phyloP scores from a whole-genome alignment of 2,329 filamentous ascomycete species.

The Fusarium verrucosum region DNA sequence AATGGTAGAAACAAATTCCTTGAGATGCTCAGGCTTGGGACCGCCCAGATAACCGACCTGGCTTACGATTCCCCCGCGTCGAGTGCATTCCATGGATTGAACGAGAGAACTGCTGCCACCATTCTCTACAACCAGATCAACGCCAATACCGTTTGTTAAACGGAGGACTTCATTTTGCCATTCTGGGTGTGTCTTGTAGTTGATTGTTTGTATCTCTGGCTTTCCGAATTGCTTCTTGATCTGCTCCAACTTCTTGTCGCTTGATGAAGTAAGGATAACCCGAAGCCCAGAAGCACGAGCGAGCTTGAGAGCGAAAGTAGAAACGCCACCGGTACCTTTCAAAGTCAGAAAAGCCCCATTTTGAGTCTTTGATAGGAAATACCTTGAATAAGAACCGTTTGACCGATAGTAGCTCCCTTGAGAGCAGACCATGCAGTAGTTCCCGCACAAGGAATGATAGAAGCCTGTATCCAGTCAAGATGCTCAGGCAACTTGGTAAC shows the following conservation, averaged over 20 bases:
- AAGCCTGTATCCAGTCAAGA: slow-evolving; percentile 50
- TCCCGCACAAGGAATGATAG: slow-evolving; percentile 55
- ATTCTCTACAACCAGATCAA: slow-evolving; percentile 60
- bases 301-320: slow-evolving; percentile 52
- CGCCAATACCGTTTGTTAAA: slow-evolving; percentile 55
- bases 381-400: slow-evolving; percentile 57
- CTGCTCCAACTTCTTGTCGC: slow-evolving; percentile 57
- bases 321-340: slow-evolving; percentile 54
- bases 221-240: slow-evolving; percentile 53
- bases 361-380: rapidly evolving
- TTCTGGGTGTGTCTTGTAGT: slow-evolving; percentile 57
- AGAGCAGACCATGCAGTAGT: slow-evolving; percentile 57
- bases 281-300: slow-evolving; percentile 62
- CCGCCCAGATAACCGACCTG: slow-evolving; percentile 55
- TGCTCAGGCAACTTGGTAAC: slow-evolving; percentile 50
- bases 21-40: slow-evolving; percentile 43
- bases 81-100: slow-evolving; percentile 51
- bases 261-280: slow-evolving; percentile 62
- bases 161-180: slow-evolving; percentile 58
- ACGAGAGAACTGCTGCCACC: slow-evolving; percentile 52
- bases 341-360: background rate
- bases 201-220: slow-evolving; percentile 58
- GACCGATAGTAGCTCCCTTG: slow-evolving; percentile 51
- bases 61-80: slow-evolving; percentile 54
- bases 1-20: slow-evolving; percentile 48